Conservation (phyloP, 78 protist species). For the Guillardia theta region DNA sequence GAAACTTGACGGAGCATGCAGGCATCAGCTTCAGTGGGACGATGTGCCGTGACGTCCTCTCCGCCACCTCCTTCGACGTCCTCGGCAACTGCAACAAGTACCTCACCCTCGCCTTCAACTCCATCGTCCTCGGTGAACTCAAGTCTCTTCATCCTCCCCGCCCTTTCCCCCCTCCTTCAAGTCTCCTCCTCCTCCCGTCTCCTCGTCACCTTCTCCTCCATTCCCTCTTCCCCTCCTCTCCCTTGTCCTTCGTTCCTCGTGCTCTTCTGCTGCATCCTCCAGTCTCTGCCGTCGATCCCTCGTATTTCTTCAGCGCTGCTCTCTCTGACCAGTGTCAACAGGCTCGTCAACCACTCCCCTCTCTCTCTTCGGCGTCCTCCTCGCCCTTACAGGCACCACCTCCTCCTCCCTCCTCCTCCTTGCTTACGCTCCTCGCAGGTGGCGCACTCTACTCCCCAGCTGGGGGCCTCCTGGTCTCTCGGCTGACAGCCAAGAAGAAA, state of each 20-base stretch:
- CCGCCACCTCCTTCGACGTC: constrained; percentile 10
- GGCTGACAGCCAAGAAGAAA: no score
- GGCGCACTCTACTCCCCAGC: background rate
- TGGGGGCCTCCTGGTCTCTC: background rate
- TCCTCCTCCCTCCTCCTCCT: background rate
- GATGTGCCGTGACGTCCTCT: background rate
- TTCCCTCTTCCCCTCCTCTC: background rate
- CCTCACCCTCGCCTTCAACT: background rate
- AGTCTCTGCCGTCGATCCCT: background rate
- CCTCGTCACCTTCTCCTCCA: background rate
- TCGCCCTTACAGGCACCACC: background rate
- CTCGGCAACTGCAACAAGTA: constrained; percentile 19
- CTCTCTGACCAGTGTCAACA: background rate
- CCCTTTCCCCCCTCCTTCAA: background rate
- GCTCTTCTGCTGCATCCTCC: background rate
- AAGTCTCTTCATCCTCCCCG: background rate
- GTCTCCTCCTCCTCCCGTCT: background rate
- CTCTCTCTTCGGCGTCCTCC: background rate
- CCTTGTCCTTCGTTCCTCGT: background rate
- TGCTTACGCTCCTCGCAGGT: background rate
- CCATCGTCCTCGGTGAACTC: background rate
- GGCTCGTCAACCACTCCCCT: background rate
- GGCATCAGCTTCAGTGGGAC: constrained; percentile 21
- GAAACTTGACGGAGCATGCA: no score
- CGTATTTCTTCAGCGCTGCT: background rate